A percentile compares a stretch with the other conserved stretches of the same genome.
phyloP scores from a whole-genome alignment of 1,284 basidiomycete genomes.

The Puccinia coronata region DNA sequence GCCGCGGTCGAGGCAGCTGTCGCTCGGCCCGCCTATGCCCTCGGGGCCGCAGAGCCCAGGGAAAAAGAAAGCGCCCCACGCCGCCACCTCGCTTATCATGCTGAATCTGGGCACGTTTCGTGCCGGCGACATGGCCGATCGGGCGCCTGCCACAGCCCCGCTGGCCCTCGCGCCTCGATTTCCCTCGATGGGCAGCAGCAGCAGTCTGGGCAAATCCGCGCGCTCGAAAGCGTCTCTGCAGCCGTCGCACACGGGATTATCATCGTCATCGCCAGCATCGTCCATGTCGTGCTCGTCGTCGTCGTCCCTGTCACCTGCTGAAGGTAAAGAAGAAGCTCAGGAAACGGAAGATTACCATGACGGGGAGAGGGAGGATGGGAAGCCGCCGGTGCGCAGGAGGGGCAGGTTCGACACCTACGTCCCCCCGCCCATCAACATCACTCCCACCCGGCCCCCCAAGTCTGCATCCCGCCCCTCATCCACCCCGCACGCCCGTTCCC shows the following conservation, averaged over 20 bases:
- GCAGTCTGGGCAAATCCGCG: not conserved
- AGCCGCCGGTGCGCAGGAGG: too few relatives aligned
- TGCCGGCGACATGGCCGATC: not conserved
- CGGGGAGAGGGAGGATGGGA: too few relatives aligned
- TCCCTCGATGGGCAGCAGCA: not conserved
- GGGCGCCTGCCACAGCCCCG: not conserved
- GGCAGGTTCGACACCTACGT: constrained; percentile 1
- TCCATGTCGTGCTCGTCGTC: not conserved
- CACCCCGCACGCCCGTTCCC: too few relatives aligned
- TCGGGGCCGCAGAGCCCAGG: not conserved
- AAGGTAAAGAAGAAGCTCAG: not conserved
- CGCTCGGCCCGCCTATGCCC: not conserved
- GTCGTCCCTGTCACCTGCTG: not conserved
- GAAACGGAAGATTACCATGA: not conserved
- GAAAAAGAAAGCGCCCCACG: not conserved
- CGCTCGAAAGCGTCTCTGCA: too few relatives aligned
- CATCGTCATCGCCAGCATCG: not conserved
- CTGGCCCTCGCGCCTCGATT: not conserved
- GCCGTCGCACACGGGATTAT: too few relatives aligned
- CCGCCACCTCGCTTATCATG: not conserved
- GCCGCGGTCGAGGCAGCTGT: too few relatives aligned
- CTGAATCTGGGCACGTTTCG: not conserved
- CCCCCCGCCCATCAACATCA: not conserved
- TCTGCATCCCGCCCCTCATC: not conserved
- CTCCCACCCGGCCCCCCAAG: not conserved